phyloP scores from a whole-genome alignment of 768 basidiomycete genomes.

The Lactifluus subvellereus region DNA sequence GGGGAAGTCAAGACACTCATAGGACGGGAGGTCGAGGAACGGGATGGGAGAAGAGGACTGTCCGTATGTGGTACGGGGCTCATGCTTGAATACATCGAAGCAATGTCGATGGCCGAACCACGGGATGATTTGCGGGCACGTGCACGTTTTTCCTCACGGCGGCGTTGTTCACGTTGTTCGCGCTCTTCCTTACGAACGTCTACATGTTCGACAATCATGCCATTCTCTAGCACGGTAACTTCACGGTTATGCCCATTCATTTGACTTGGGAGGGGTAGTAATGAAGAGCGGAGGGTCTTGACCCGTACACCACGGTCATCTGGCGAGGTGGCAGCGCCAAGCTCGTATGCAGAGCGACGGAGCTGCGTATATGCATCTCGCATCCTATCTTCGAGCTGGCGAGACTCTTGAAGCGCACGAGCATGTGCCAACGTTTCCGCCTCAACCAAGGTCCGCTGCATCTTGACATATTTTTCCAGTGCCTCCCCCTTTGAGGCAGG shows the following conservation, averaged over 20 bases:
- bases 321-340: constrained; percentile 40
- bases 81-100: constrained; percentile 64
- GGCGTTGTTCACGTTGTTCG: constrained; percentile 64
- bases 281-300: constrained; percentile 47
- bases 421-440: constrained; percentile 77
- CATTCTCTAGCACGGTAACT: constrained; percentile 78
- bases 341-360: constrained; percentile 72
- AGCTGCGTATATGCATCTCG: constrained; percentile 76
- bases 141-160: constrained; percentile 57
- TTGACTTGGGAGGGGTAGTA: constrained; percentile 32
- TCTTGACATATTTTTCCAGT: constrained; percentile 72
- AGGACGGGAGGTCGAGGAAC: constrained; percentile 37
- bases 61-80: constrained; percentile 53
- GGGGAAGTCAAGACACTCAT: constrained; percentile 57
- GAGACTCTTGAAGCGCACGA: constrained; percentile 72
- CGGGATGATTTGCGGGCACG: constrained; percentile 68
- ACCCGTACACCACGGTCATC: constrained; percentile 71
- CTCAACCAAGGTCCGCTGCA: constrained; percentile 74
- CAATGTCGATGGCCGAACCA: constrained; percentile 64
- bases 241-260: constrained; percentile 54
- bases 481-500: constrained; percentile 81
- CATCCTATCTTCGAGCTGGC: constrained; percentile 67
- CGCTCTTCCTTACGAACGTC: constrained; percentile 75
- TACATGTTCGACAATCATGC: constrained; percentile 85
- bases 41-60: constrained; percentile 40